Base-by-base conservation (phyloP, 2,329 filamentous ascomycete species). In the Aspergillus amoenus region DNA sequence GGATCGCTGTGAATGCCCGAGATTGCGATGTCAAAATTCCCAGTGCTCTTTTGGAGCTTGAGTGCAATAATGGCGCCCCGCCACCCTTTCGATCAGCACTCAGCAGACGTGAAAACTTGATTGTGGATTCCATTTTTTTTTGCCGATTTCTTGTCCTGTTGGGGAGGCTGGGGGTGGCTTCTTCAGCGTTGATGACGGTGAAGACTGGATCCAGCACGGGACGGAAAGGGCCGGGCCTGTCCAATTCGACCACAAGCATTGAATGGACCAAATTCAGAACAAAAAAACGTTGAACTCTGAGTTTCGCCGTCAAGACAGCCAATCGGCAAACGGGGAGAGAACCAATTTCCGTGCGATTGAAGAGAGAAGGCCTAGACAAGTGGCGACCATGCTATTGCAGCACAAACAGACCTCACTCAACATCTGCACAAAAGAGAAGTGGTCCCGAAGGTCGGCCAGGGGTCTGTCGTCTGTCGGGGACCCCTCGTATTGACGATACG, bases 151-250 rank as follows among this genome's bases (percentile, higher is more conserved):
- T 24, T 42, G 11, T 42, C 11, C 13, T 12, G 21, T 15, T 32
- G 12, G 18, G 18, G 37, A 30, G 43, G 44, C 17, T 44, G 43
- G 12, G 27, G 24, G 17, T 9, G 22, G 24, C 21, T 56, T 49
- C 32, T 52, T 56, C 53, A 46, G 53, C 15, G 48, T 41, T 56
- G 50, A 56, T 52, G 42, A 55, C 39, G 56, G 44, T 44, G 44
- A 55, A 63, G 61, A 57, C 55, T 62, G 62, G 64, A 62, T 60
- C 48, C 57, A 65, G 62, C 37, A 58, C 70, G 69, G 70, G 61
- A 72, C 70, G 70, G 70, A 71, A 72, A 73, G 70, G 70, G 64
- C 70, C 70, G 70, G 69, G 64, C 69, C 70, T 63, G 59, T 52
- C 55, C 61, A 58, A 56, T 59, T 21, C 48, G 27, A 52, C 41